Evolutionary conservation across 768 basidiomycete genomes (phyloP).

Genomic region (Collybia sordida): DNA sequence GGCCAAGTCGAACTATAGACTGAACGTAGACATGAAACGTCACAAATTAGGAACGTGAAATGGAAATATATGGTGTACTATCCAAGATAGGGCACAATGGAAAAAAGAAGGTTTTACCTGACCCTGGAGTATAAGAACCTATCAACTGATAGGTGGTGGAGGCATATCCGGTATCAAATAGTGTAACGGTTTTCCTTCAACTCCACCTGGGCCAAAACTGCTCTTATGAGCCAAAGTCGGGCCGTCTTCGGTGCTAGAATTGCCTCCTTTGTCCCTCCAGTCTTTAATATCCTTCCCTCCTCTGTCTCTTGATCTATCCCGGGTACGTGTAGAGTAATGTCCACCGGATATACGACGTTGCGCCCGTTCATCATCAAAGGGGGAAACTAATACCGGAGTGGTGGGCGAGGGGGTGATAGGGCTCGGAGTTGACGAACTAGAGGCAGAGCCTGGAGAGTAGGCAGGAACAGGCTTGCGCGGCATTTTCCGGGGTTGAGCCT

Average conservation of each 20-base stretch:
- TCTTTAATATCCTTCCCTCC: not conserved
- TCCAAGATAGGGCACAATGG: too few relatives aligned
- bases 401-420: not conserved
- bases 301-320: not conserved
- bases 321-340: slow-evolving; percentile 14
- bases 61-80: too few relatives aligned
- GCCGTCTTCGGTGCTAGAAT: not conserved
- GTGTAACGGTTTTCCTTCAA: slow-evolving; percentile 19
- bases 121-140: too few relatives aligned
- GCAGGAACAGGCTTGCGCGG: slow-evolving; percentile 20
- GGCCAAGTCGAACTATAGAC: too few relatives aligned
- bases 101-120: too few relatives aligned
- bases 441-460: slow-evolving; percentile 7
- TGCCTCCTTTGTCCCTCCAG: slow-evolving; percentile 1
- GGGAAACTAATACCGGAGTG: not conserved
- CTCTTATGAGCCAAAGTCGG: slow-evolving; percentile 16
- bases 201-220: slow-evolving; percentile 20
- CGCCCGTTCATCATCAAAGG: not conserved
- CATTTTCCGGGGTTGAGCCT: slow-evolving; percentile 6
- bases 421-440: not conserved
- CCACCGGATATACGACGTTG: slow-evolving; percentile 2
- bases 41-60: too few relatives aligned
- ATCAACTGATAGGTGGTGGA: not conserved
- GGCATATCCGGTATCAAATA: slow-evolving; percentile 24
- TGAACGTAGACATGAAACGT: too few relatives aligned